These are phyloP conservation scores for Cladophialophora exuberans DNA, from an alignment of 2,329 filamentous ascomycete species.

Conservation along the genomic window DNA sequence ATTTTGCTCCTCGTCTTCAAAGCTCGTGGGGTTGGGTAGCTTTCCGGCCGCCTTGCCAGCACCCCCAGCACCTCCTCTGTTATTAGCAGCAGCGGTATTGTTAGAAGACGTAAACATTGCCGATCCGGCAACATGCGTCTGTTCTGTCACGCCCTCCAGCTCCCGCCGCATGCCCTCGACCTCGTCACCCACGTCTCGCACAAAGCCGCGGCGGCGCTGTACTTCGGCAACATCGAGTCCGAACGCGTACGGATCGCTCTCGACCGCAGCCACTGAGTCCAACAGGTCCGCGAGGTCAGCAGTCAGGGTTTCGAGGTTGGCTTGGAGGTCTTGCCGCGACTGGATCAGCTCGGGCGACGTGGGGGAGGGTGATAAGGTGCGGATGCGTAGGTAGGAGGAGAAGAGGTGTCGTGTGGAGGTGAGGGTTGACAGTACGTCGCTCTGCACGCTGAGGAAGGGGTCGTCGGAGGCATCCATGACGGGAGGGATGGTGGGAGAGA, in stretches of 20 bases:
- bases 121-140: slow-evolving; percentile 37
- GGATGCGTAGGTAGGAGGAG: slow-evolving; percentile 93
- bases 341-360: slow-evolving; percentile 71
- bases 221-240: slow-evolving; percentile 85
- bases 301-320: slow-evolving; percentile 72
- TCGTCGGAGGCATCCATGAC: slow-evolving; percentile 37
- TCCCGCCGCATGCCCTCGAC: slow-evolving; percentile 87
- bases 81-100: slow-evolving; percentile 39
- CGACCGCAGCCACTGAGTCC: slow-evolving; percentile 83
- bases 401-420: slow-evolving; percentile 82
- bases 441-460: slow-evolving; percentile 54
- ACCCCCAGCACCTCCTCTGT: slow-evolving; percentile 31
- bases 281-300: slow-evolving; percentile 88
- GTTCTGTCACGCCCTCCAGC: slow-evolving; percentile 60
- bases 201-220: slow-evolving; percentile 74
- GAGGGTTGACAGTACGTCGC: slow-evolving; percentile 82
- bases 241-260: slow-evolving; percentile 83
- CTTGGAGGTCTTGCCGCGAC: slow-evolving; percentile 74
- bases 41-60: slow-evolving; percentile 36
- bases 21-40: slow-evolving; percentile 31
- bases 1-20: slow-evolving; percentile 45
- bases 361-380: slow-evolving; percentile 73
- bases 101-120: background rate
- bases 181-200: slow-evolving; percentile 87
- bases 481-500: background rate